Base-by-base conservation (phyloP, 116 monocot species). In the Zostera marina region DNA sequence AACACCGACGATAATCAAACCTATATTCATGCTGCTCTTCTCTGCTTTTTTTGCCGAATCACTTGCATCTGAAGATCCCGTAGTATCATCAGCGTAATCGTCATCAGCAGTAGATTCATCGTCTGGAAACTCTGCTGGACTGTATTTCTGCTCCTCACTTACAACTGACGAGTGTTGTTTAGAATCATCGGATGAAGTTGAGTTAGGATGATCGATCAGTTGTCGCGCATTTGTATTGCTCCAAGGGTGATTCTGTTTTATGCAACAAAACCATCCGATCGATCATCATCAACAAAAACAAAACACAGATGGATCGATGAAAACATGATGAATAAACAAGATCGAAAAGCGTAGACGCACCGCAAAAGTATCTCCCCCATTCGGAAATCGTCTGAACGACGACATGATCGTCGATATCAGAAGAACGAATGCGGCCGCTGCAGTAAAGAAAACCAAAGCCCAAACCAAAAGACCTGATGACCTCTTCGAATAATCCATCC, bases 1-100 rank as follows among this genome's bases (percentile, higher is more conserved):
- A 24, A 84, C 74, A 15, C 80, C 68, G 44, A 72, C 23, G 25
- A 74, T 12, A 51, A 86, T 54, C 41, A 46, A 17, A 9, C 20
- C 53, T 47, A 48, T 74, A 40, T 24, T 78, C 9, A 13, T 63
- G 47, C 60, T 54, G 14, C 64, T 9, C 5, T 63, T 60, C n/a
- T 70, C 42, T 58, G 41, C 41, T 53, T 68, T 41, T 60, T 66
- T 47, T 41, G 32, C 44, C 47, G 44, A 46, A 66, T 9, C 26
- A 7, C 43, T 11, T 54, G 46, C 49, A 61, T 42, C 1, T 38
- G 22, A 9, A 47, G 22, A 4, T 10, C 5, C n/a, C 3, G 15
- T 16, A 48, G 24, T 46, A 48, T 47, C 24, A 24, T 22, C 22
- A 9, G 44, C 21, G 42, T 32, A 32, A 32, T 32, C 32, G 5